Percentiles rank a stretch among this genome's conserved stretches.
Evolutionary conservation across 2,329 filamentous ascomycete genomes (phyloP).

Genomic region (Niveomyces coronatus): DNA sequence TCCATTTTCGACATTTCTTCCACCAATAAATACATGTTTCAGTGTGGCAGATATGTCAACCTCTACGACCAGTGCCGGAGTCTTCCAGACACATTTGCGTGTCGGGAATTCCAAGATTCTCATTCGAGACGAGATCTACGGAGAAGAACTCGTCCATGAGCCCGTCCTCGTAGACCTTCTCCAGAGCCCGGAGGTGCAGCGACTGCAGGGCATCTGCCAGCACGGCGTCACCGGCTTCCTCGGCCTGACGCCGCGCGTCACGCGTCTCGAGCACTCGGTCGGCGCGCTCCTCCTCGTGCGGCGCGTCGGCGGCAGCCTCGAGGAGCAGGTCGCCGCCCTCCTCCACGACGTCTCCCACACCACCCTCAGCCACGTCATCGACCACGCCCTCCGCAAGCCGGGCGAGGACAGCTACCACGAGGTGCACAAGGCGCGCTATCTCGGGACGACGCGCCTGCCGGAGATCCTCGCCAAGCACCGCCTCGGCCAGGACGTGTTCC

Average conservation of each 20-base stretch:
- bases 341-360: slow-evolving; percentile 31
- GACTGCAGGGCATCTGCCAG: slow-evolving; percentile 25
- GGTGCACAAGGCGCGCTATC: slow-evolving; percentile 26
- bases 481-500: slow-evolving; percentile 20
- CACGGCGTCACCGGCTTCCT: slow-evolving; percentile 27
- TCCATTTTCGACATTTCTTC: too few species aligned
- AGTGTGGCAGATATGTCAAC: too few species aligned
- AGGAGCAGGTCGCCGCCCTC: slow-evolving; percentile 28
- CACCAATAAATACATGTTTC: too few species aligned
- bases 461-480: slow-evolving; percentile 22
- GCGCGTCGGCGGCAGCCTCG: slow-evolving; percentile 22
- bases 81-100: neutral
- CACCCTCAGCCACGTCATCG: slow-evolving; percentile 29
- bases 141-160: slow-evolving; percentile 22
- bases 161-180: slow-evolving; percentile 27
- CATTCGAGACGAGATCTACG: slow-evolving; percentile 26
- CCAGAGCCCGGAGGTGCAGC: slow-evolving; percentile 20
- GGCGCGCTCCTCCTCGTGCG: slow-evolving; percentile 29
- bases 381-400: slow-evolving; percentile 25
- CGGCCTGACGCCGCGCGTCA: slow-evolving; percentile 22
- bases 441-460: slow-evolving; percentile 23
- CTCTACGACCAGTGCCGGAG: neutral
- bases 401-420: slow-evolving; percentile 29
- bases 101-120: neutral
- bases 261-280: slow-evolving; percentile 29